These are phyloP conservation scores for Diplodia seriata DNA, from an alignment of 2,329 filamentous ascomycete genomes.

Conservation along the genomic window DNA sequence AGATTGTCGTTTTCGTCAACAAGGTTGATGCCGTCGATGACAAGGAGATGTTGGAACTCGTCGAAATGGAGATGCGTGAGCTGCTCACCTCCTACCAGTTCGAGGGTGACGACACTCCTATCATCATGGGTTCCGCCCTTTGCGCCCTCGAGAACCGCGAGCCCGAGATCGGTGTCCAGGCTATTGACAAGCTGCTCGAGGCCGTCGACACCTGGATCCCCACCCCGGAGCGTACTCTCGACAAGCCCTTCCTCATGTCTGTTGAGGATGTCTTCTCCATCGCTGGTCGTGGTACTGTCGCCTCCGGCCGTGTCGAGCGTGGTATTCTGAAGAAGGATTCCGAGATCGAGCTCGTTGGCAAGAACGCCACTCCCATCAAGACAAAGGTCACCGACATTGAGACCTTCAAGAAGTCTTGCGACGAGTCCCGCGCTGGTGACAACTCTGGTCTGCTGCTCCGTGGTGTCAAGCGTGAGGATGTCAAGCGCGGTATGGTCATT, in stretches of 20 bases:
- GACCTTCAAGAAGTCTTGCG: constrained; percentile 99
- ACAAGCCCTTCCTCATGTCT: constrained; percentile 99
- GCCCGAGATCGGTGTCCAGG: constrained; percentile 82
- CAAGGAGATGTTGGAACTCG: constrained; percentile 99
- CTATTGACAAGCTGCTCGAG: constrained; percentile 89
- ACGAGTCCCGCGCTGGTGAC: constrained; percentile 93
- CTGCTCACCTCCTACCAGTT: constrained; percentile 92
- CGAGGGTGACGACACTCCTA: constrained; percentile 96
- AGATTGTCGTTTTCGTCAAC: constrained; percentile 99
- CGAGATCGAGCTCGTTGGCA: constrained; percentile 94
- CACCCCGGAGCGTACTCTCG: constrained; percentile 88
- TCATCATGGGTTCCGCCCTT: constrained; percentile 95
- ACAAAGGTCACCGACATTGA: constrained; percentile 99
- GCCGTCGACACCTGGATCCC: constrained; percentile 97
- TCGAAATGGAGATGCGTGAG: constrained; percentile 99
- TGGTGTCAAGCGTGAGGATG: constrained; percentile 94
- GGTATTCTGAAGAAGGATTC: constrained; percentile 91
- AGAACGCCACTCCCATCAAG: constrained; percentile 82
- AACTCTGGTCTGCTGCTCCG: constrained; percentile 97
- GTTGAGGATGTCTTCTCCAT: constrained; percentile 73
- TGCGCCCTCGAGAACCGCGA: constrained; percentile 88
- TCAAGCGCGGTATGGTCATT: constrained; percentile 93
- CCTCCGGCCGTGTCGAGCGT: constrained; percentile 96
- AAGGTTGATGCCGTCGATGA: constrained; percentile 98
- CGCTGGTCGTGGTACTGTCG: constrained; percentile 90